Evolutionary conservation across 2,329 filamentous ascomycete genomes (phyloP).

Genomic region (Sclerotinia spermophila): DNA sequence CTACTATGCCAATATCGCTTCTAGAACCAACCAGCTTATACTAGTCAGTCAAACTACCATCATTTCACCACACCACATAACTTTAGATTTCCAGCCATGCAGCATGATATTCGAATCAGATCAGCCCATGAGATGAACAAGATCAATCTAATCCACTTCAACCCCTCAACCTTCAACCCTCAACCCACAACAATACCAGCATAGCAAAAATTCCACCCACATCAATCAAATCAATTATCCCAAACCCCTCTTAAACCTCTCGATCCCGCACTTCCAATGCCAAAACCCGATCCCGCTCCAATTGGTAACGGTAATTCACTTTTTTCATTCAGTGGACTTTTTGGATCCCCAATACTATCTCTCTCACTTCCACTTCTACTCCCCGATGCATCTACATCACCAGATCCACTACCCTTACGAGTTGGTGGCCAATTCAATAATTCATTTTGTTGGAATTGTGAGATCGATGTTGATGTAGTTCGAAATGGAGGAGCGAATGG

Average conservation of each 20-base stretch:
- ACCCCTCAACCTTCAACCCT: neutral
- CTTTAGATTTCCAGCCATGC: neutral
- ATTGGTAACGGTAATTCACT: slow-evolving; percentile 1
- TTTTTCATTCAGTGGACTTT: slow-evolving; percentile 44
- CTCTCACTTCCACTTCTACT: slow-evolving; percentile 43
- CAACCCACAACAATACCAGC: neutral
- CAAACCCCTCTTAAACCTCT: slow-evolving; percentile 7
- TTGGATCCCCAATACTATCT: slow-evolving; percentile 49
- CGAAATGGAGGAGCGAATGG: slow-evolving; percentile 7
- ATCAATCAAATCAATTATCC: slow-evolving; percentile 9
- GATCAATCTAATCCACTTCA: neutral
- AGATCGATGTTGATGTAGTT: neutral
- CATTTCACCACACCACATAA: neutral
- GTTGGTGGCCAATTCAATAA: neutral
- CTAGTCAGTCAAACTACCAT: neutral
- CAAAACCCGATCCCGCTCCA: neutral
- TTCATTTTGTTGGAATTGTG: neutral
- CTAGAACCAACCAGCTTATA: neutral
- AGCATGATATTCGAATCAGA: neutral
- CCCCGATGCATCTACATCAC: slow-evolving; percentile 25
- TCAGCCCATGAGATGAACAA: no score
- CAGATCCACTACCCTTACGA: slow-evolving; percentile 18
- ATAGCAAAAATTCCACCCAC: neutral
- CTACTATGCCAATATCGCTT: neutral
- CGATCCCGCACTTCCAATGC: neutral